These are phyloP conservation scores for Pseudoturritis turrita DNA, from an alignment of 345 rosid species.

Conservation along the genomic window DNA sequence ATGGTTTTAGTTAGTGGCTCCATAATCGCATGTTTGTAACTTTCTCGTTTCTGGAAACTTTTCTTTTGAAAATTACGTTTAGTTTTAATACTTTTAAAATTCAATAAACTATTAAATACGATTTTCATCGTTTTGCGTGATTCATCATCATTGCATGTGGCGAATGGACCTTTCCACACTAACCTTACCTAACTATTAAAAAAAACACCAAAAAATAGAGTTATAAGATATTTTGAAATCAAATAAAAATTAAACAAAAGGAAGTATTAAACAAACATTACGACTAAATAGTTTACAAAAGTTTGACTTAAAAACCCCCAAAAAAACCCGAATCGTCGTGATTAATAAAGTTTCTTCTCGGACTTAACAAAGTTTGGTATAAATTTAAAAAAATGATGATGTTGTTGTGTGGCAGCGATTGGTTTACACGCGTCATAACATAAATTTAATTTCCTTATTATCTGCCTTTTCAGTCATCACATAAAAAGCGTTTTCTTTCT, in stretches of 20 bases:
- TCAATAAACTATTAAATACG: background rate
- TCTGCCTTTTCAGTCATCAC: background rate
- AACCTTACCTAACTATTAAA: background rate
- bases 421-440: slow-evolving; percentile 19
- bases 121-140: background rate
- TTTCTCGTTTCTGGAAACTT: background rate
- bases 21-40: background rate
- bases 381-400: background rate
- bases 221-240: background rate
- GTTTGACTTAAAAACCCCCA: background rate
- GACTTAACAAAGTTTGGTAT: slow-evolving; percentile 1
- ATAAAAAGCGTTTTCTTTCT: slow-evolving; percentile 18
- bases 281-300: background rate
- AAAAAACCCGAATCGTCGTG: background rate
- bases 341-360: background rate
- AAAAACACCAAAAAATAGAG: slow-evolving; percentile 3
- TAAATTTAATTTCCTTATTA: background rate
- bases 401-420: background rate
- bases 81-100: background rate
- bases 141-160: background rate
- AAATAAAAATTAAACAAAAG: background rate
- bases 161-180: background rate
- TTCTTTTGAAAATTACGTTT: background rate
- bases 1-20: background rate
- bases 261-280: background rate